Conservation (phyloP, 2,329 filamentous ascomycete genomes). For the Fusarium annulatum region DNA sequence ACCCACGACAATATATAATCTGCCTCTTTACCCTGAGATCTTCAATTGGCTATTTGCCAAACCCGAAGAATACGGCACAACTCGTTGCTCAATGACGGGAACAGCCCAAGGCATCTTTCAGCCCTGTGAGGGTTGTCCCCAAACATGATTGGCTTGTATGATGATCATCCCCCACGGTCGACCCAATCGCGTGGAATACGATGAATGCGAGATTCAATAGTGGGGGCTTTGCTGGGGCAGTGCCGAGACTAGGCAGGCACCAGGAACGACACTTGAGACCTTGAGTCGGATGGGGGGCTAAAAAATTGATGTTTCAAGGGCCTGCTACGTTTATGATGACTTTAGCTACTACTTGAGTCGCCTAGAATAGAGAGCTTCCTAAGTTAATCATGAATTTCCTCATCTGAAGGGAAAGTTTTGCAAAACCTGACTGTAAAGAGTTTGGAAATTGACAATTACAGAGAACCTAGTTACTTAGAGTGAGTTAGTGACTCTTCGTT, state of each 20-base stretch:
- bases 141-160: slow-evolving; percentile 23
- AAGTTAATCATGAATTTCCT: neutral
- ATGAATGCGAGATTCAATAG: slow-evolving; percentile 47
- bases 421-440: neutral
- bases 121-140: slow-evolving; percentile 5
- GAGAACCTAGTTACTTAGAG: neutral
- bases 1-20: neutral
- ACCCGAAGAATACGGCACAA: slow-evolving; percentile 36
- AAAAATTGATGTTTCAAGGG: neutral
- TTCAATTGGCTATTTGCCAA: neutral
- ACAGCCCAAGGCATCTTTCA: slow-evolving; percentile 26
- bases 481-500: neutral
- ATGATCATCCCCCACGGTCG: slow-evolving; percentile 11
- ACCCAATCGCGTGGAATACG: slow-evolving; percentile 41
- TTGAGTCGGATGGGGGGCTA: neutral
- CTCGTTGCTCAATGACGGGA: neutral
- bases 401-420: neutral
- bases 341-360: neutral
- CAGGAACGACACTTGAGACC: neutral
- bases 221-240: slow-evolving; percentile 28
- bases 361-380: neutral
- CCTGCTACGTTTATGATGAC: neutral
- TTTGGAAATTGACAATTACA: neutral
- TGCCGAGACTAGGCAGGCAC: neutral
- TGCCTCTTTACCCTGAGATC: neutral